A percentile compares a stretch with the other conserved stretches of the same genome.
Conservation (phyloP, 2,329 filamentous ascomycete species). For the Gyromitra esculenta region DNA sequence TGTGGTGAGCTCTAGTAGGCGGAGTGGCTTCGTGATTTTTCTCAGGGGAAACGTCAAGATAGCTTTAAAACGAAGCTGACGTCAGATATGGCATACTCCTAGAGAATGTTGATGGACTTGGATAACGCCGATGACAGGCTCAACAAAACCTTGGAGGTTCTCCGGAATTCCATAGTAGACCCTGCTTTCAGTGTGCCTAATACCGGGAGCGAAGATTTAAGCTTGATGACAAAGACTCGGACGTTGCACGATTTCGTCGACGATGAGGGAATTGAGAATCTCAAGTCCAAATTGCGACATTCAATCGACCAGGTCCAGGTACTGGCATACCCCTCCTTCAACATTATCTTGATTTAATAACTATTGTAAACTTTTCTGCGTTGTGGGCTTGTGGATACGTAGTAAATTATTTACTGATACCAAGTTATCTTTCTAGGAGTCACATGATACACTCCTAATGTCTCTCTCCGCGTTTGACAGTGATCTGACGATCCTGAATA, state of each 20-base stretch:
- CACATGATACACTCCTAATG: slow-evolving; percentile 50
- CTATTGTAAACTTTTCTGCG: not conserved
- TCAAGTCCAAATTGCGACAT: slow-evolving; percentile 67
- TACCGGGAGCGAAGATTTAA: slow-evolving; percentile 63
- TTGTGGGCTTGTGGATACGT: not conserved
- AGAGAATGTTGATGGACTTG: slow-evolving; percentile 66
- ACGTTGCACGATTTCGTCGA: slow-evolving; percentile 75
- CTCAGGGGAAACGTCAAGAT: slow-evolving; percentile 57
- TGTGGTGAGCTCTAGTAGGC: not conserved
- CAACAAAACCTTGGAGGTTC: slow-evolving; percentile 66
- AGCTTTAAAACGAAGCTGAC: slow-evolving; percentile 61
- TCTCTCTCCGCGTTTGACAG: slow-evolving; percentile 62
- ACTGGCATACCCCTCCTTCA: slow-evolving; percentile 19
- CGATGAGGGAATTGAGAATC: slow-evolving; percentile 68
- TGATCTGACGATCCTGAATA: slow-evolving; percentile 58
- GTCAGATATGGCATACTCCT: slow-evolving; percentile 4
- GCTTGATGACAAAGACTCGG: slow-evolving; percentile 56
- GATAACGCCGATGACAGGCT: slow-evolving; percentile 70
- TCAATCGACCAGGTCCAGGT: slow-evolving; percentile 66
- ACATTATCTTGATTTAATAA: not conserved
- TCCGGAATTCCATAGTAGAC: slow-evolving; percentile 70
- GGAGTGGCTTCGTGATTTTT: slow-evolving; percentile 32
- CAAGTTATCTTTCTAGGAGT: slow-evolving; percentile 42
- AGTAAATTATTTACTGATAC: slow-evolving; percentile 34
- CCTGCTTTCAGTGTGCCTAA: slow-evolving; percentile 62